Percentiles rank a stretch among this genome's conserved stretches.
These are phyloP conservation scores for Claviceps sp. DNA, from an alignment of 2,329 filamentous ascomycete genomes.

Conservation along the genomic window DNA sequence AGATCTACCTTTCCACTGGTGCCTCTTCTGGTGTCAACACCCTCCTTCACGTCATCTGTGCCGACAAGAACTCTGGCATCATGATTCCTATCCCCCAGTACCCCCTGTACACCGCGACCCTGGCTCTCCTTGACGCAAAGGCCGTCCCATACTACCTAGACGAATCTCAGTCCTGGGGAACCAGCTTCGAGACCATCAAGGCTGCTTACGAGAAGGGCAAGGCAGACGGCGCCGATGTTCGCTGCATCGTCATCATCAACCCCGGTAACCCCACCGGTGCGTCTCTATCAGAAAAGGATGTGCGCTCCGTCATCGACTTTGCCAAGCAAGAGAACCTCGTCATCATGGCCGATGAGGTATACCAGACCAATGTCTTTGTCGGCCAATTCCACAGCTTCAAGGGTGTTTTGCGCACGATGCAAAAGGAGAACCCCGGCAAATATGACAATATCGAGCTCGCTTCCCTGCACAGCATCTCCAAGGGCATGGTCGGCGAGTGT, in stretches of 20 bases:
- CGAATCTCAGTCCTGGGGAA: slow-evolving; percentile 77
- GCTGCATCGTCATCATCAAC: slow-evolving; percentile 94
- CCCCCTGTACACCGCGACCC: slow-evolving; percentile 88
- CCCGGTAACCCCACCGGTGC: slow-evolving; percentile 95
- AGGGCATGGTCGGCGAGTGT: slow-evolving; percentile 98
- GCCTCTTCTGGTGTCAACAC: slow-evolving; percentile 93
- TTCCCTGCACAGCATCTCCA: slow-evolving; percentile 85
- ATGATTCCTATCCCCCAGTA: slow-evolving; percentile 96
- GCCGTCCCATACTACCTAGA: slow-evolving; percentile 92
- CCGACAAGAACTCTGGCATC: slow-evolving; percentile 62
- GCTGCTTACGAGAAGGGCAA: slow-evolving; percentile 61
- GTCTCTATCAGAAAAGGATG: slow-evolving; percentile 63
- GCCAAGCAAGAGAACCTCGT: slow-evolving; percentile 77
- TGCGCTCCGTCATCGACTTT: slow-evolving; percentile 75
- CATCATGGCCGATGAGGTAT: slow-evolving; percentile 91
- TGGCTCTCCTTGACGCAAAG: slow-evolving; percentile 70
- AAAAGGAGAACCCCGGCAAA: slow-evolving; percentile 57
- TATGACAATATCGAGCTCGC: slow-evolving; percentile 82
- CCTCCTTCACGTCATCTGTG: slow-evolving; percentile 78
- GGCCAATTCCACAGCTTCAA: slow-evolving; percentile 97
- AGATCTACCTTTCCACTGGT: slow-evolving; percentile 83
- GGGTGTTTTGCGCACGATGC: slow-evolving; percentile 67
- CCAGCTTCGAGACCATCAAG: slow-evolving; percentile 67
- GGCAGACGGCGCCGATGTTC: slow-evolving; percentile 68
- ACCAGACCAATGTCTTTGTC: slow-evolving; percentile 96